phyloP scores from a whole-genome alignment of 805 yeast species.

The Ogataea paraovalis region DNA sequence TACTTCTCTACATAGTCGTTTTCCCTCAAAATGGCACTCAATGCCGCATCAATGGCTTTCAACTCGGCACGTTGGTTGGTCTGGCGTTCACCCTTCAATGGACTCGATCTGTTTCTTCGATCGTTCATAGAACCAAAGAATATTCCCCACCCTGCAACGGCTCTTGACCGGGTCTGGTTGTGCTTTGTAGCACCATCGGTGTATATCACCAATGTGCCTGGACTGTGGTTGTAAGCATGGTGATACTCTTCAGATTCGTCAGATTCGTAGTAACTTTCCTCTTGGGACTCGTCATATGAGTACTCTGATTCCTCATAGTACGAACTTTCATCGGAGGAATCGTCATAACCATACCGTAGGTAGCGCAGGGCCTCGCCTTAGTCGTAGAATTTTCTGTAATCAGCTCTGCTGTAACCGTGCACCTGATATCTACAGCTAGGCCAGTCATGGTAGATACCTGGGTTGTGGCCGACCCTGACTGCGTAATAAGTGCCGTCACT shows the following conservation, averaged over 20 bases:
- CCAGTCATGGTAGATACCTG: slow-evolving; percentile 66
- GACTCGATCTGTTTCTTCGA: slow-evolving; percentile 49
- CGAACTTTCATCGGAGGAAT: not conserved
- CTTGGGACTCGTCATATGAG: not conserved
- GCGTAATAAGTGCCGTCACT: slow-evolving; percentile 41
- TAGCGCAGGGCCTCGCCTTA: slow-evolving; percentile 46
- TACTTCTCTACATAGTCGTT: too few relatives aligned
- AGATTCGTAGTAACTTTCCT: not conserved
- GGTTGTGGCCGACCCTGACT: slow-evolving; percentile 46
- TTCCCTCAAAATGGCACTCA: too few relatives aligned
- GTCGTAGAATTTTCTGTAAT: slow-evolving; percentile 51
- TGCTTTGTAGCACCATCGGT: slow-evolving; percentile 77
- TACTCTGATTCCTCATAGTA: not conserved
- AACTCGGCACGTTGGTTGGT: slow-evolving; percentile 85
- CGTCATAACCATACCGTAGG: slow-evolving; percentile 13
- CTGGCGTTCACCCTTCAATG: slow-evolving; percentile 43
- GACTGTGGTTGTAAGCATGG: not conserved
- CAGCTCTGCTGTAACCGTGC: slow-evolving; percentile 52
- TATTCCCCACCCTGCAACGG: slow-evolving; percentile 70
- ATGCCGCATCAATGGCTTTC: slow-evolving; percentile 57
- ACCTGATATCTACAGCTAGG: slow-evolving; percentile 48
- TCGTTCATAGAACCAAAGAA: slow-evolving; percentile 57
- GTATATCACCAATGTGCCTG: slow-evolving; percentile 35
- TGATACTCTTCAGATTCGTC: not conserved
- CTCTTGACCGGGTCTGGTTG: slow-evolving; percentile 42